Percentiles rank a stretch among this genome's conserved stretches.
These are phyloP conservation scores for Hygrophorus russula DNA, from an alignment of 768 basidiomycete species.

Conservation along the genomic window DNA sequence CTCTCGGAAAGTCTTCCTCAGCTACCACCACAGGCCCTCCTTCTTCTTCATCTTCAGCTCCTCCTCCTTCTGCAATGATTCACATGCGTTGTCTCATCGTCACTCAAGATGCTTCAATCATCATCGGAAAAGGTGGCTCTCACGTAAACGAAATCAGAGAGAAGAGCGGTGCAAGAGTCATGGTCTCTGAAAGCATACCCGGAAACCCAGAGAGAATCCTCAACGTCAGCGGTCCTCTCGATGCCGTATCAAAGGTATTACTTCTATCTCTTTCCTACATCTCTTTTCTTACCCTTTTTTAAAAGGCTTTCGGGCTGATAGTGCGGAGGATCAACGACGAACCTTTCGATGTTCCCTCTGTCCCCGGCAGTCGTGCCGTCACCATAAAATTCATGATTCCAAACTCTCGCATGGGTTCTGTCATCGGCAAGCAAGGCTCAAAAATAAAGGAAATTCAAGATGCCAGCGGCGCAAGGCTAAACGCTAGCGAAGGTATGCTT, in stretches of 20 bases:
- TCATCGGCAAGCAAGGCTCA: constrained; percentile 93
- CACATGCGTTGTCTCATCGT: constrained; percentile 98
- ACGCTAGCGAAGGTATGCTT: constrained; percentile 96
- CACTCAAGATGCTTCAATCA: constrained; percentile 98
- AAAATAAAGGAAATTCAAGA: constrained; percentile 99
- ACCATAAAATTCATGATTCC: constrained; percentile 99
- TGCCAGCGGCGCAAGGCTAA: constrained; percentile 90
- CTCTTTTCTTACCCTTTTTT: neutral
- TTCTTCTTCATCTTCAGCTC: constrained; percentile 30
- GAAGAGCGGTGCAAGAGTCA: constrained; percentile 91
- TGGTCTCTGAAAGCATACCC: constrained; percentile 97
- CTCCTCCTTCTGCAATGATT: constrained; percentile 72
- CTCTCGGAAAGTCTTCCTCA: constrained; percentile 20
- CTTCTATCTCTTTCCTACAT: constrained; percentile 1
- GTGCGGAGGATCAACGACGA: constrained; percentile 99
- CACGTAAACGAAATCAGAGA: constrained; percentile 99
- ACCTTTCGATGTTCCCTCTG: constrained; percentile 94
- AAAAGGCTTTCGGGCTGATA: constrained; percentile 93
- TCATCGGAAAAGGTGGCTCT: constrained; percentile 91
- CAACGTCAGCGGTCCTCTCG: constrained; percentile 91
- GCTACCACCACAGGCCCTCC: constrained; percentile 42
- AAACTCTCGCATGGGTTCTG: constrained; percentile 97
- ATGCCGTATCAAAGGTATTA: constrained; percentile 93
- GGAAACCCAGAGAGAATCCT: constrained; percentile 99
- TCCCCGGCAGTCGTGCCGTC: constrained; percentile 95